These are phyloP conservation scores for Clarireedia paspali DNA, from an alignment of 2,329 filamentous ascomycete genomes.

Conservation along the genomic window DNA sequence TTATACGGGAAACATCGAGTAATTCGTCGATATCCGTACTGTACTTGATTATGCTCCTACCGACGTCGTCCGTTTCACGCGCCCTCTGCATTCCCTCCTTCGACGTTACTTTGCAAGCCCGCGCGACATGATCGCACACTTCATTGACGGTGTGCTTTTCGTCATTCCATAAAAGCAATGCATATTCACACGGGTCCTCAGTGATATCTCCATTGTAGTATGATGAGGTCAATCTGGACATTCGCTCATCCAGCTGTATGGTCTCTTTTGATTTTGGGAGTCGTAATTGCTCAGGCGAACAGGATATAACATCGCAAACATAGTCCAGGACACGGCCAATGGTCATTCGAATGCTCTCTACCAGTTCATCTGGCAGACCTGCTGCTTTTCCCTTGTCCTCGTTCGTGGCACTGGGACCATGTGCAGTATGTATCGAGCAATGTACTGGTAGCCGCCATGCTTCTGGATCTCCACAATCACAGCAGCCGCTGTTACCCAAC, in stretches of 20 bases:
- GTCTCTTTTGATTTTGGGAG: slow-evolving; percentile 75
- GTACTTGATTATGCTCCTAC: slow-evolving; percentile 77
- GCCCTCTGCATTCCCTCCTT: slow-evolving; percentile 67
- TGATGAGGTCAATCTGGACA: slow-evolving; percentile 66
- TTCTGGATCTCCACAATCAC: slow-evolving; percentile 93
- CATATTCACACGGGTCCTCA: slow-evolving; percentile 66
- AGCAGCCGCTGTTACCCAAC: slow-evolving; percentile 88
- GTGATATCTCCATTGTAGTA: slow-evolving; percentile 63
- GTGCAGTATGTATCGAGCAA: slow-evolving; percentile 86
- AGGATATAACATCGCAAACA: slow-evolving; percentile 95
- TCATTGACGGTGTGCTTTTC: slow-evolving; percentile 96
- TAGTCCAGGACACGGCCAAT: slow-evolving; percentile 84
- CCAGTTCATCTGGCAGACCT: slow-evolving; percentile 65
- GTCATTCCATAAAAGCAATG: slow-evolving; percentile 90
- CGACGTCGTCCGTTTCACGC: slow-evolving; percentile 82
- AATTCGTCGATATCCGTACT: slow-evolving; percentile 64
- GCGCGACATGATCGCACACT: slow-evolving; percentile 80
- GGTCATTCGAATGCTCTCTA: slow-evolving; percentile 74
- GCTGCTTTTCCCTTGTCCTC: slow-evolving; percentile 53
- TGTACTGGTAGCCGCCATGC: slow-evolving; percentile 84
- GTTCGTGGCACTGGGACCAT: slow-evolving; percentile 37
- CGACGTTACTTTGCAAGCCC: slow-evolving; percentile 70
- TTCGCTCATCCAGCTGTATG: slow-evolving; percentile 72
- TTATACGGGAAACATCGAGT: slow-evolving; percentile 70
- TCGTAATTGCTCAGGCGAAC: slow-evolving; percentile 90